A percentile compares a stretch with the other conserved stretches of the same genome.
Conservation (phyloP, 2,329 filamentous ascomycete genomes). For the Hypoxylon sp. region DNA sequence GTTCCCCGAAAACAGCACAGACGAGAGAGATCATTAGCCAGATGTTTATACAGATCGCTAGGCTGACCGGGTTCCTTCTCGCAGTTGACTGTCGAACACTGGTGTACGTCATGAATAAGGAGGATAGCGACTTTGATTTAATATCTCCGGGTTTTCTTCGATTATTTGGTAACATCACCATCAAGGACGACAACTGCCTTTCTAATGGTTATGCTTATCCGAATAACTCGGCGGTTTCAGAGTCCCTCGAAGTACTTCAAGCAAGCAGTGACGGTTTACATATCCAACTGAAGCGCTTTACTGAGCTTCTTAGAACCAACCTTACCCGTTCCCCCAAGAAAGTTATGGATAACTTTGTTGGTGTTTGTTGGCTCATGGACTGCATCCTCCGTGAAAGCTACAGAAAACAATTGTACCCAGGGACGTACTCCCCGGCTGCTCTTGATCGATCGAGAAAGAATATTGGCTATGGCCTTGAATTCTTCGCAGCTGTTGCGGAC, state of each 20-base stretch:
- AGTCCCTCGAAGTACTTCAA: constrained; percentile 62
- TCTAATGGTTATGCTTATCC: constrained; percentile 53
- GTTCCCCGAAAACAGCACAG: constrained; percentile 47
- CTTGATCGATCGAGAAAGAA: constrained; percentile 52
- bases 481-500: constrained; percentile 60
- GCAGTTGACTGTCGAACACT: constrained; percentile 61
- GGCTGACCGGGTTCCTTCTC: constrained; percentile 66
- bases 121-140: constrained; percentile 56
- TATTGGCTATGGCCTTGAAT: constrained; percentile 57
- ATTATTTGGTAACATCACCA: constrained; percentile 57
- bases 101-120: constrained; percentile 42
- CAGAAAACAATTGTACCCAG: constrained; percentile 41
- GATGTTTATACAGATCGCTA: constrained; percentile 59
- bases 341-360: constrained; percentile 59
- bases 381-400: constrained; percentile 51
- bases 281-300: constrained; percentile 58
- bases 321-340: constrained; percentile 61
- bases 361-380: constrained; percentile 50
- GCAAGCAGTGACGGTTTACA: constrained; percentile 58
- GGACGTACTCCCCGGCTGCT: constrained; percentile 29
- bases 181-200: constrained; percentile 52
- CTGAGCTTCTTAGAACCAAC: constrained; percentile 57
- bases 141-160: constrained; percentile 62
- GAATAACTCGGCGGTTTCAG: constrained; percentile 51
- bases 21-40: constrained; percentile 51